Evolutionary conservation across 2,329 filamentous ascomycete species (phyloP), one percentile per base, ranked within the genome.

Genomic region (Biscogniauxia marginata): DNA sequence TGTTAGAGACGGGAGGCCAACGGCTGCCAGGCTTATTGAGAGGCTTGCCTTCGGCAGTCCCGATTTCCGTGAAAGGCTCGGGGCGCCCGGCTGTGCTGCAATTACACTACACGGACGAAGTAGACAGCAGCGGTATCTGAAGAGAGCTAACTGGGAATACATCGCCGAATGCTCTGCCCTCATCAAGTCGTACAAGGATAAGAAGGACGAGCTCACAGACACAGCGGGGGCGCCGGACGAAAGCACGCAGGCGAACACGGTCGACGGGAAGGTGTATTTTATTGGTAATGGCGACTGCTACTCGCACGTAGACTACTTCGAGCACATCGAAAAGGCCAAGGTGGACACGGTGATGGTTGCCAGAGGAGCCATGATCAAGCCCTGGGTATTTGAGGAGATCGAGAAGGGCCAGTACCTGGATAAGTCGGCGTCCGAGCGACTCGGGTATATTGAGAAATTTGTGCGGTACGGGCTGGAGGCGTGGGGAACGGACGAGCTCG

Each of bases 371-470:
- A 83, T 99, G 56, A 91, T 98, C 76, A 99, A 99, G 77, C 95
- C 95, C 0, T 99, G 95, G 95, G 80, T 99, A 60, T 99, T 98
- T 70, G 95, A 99, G 74, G 95, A 99, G 75, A 98, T 99, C 54
- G 85, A 90, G 64, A 84, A 86, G 60, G 89, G 90, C 4, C 95
- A 98, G 74, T 97, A 98, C 70, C 84, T 99, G 43, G 95, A 99
- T 79, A 99, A 99, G 74, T 91, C 90, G 3, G 89, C 93, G 2
- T 83, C 86, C 4, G 93, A 99, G 77, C 89, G 95, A 56, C 83
- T 99, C 24, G 76, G 79, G 34, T 92, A 96, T 68, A 79, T 99
- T 34, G 91, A 96, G 74, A 91, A 92, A 68, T 99, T 96, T 70
- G 89, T 85, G 54, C 87, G 89, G 56, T 96, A 95, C 70, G 95